Base-by-base conservation (phyloP, 768 basidiomycete species). In the Leccinum variicolor region DNA sequence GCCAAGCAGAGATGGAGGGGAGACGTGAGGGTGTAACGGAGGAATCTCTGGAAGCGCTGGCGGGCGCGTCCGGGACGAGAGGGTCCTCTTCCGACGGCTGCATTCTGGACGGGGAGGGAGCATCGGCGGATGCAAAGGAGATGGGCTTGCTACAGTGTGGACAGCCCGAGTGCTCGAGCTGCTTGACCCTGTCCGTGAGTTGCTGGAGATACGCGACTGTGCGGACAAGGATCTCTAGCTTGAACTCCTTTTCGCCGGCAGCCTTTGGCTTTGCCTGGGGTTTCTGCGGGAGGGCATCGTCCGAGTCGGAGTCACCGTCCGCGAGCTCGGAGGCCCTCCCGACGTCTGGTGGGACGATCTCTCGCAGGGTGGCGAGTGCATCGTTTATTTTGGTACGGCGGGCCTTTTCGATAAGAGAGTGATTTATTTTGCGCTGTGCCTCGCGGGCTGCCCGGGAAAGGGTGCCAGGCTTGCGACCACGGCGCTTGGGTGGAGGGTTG, bases 341-440 rank as follows among this genome's bases (percentile, higher is more conserved):
- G 61, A 80, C 81, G 53, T 81, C 79, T 8, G 76, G 66, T 0
- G 93, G 92, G 1, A 96, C 92, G 64, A 97, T 84, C 61, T 80
- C 78, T 60, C 87, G 84, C 47, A 98, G 74, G 2, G 86, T 84
- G 3, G 86, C 80, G 6, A 98, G 79, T 0, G 94, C 92, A 52
- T 92, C 88, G 68, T 98, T 98, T 62, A 98, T 98, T 81, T 97
- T 97, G 11, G 95, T 96, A 58, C 95, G 80, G 29, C 95, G 77
- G 0, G 94, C 85, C 68, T 95, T 91, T 75, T 98, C 95, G 69
- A 98, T 98, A 60, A 94, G 85, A 6, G 89, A 92, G 67, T 98
- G 95, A 73, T 97, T 97, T 34, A 92, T 84, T 71, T 95, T 93
- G 53, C 95, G 84, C 72, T 92, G 86, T 2, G 87, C 83, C 73